Evolutionary conservation across 2,329 filamentous ascomycete genomes (phyloP), one percentile per base, ranked within the genome.

Genomic region (Paracamarosporium sp.): DNA sequence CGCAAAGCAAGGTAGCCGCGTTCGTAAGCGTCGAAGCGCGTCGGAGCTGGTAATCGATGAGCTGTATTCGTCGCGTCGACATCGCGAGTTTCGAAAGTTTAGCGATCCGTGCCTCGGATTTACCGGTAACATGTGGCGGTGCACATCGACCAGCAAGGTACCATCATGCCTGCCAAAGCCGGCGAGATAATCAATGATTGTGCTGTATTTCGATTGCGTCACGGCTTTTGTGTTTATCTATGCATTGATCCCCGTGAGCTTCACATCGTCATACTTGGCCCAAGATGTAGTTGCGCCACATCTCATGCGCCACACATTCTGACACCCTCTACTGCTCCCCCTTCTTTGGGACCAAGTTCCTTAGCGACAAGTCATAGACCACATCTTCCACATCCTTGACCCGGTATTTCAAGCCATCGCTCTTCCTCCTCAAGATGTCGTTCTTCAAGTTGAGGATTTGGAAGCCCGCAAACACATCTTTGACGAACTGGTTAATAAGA

Each of bases 351-450:
- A 96, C 83, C 71, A 98, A 77, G 50, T 95, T 94, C 57, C 95
- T 86, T 72, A 99, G 80, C 24, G 91, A 94, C 55, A 99, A 81
- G 76, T 99, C 95, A 73, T 99, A 99, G 50, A 98, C 94, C 12
- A 99, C 93, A 73, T 98, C 95, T 82, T 99, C 95, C 12, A 97
- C 92, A 76, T 96, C 94, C 84, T 98, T 99, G 71, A 99, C 92
- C 69, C 90, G 90, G 75, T 99, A 99, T 83, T 99, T 99, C 78
- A 99, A 90, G 5, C 90, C 90, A 79, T 99, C 95, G 55, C 92
- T 92, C 61, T 92, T 86, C 80, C 93, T 92, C 58, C 95, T 86
- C 71, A 99, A 79, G 22, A 88, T 88, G 76, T 99, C 95, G 71
- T 99, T 99, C 84, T 98, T 98, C 67, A 99, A 83, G 76, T 99